phyloP scores from a whole-genome alignment of 2,329 filamentous ascomycete genomes.

The Cryoendolithus antarcticus region DNA sequence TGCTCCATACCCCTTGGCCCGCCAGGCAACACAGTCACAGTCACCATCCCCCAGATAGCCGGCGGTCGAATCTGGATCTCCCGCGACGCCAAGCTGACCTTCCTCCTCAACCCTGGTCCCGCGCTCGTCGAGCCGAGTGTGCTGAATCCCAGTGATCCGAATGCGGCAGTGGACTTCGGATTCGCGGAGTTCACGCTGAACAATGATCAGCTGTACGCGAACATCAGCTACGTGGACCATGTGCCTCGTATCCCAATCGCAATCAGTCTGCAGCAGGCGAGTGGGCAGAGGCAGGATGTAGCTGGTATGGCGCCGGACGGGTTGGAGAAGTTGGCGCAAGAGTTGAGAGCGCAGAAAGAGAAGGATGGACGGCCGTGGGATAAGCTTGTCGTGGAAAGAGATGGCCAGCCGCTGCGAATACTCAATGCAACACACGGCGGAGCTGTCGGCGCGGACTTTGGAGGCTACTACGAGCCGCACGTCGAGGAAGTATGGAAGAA shows the following conservation, averaged over 20 bases:
- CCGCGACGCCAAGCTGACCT: constrained; percentile 22
- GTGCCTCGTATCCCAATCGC: constrained; percentile 30
- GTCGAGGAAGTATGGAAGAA: constrained; percentile 41
- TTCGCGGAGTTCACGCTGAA: constrained; percentile 39
- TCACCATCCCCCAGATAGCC: constrained; percentile 25
- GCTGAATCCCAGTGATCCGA: constrained; percentile 30
- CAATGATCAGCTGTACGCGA: constrained; percentile 35
- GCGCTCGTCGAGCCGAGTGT: constrained; percentile 26
- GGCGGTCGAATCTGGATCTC: constrained; percentile 27
- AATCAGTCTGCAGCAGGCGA: constrained; percentile 25
- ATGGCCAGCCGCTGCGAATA: constrained; percentile 29
- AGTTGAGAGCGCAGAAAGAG: constrained; percentile 42
- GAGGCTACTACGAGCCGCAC: constrained; percentile 41
- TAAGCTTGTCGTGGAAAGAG: constrained; percentile 39
- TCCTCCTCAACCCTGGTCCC: constrained; percentile 24
- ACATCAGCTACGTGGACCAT: constrained; percentile 28
- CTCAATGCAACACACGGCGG: constrained; percentile 36
- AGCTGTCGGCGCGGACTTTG: constrained; percentile 37
- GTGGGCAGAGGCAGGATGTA: constrained; percentile 32
- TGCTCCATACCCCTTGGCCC: constrained; percentile 24
- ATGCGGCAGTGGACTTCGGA: constrained; percentile 32
- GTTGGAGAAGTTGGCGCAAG: constrained; percentile 43
- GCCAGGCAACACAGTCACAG: constrained; percentile 20
- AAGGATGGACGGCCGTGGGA: constrained; percentile 52
- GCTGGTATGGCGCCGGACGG: constrained; percentile 51